phyloP scores from a whole-genome alignment of 2,329 filamentous ascomycete genomes.

The Ceratocystis albifundus region DNA sequence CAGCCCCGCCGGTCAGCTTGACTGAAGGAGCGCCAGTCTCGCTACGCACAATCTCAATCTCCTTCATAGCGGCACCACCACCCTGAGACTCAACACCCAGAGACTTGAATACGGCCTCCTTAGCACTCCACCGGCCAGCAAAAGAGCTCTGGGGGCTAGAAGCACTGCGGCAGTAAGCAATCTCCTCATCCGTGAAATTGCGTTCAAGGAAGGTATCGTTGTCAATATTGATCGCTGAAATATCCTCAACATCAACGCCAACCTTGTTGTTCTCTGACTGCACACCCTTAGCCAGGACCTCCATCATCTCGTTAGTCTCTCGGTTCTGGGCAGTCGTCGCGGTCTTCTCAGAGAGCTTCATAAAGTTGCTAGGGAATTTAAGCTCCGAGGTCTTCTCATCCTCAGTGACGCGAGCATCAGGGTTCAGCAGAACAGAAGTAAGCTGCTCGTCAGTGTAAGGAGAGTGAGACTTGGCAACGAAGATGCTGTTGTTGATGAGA shows the following conservation, averaged over 20 bases:
- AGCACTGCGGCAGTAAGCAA: conserved; percentile 72
- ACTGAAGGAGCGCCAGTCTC: conserved; percentile 75
- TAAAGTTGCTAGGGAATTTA: conserved; percentile 58
- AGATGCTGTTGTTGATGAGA: conserved; percentile 93
- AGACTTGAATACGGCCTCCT: conserved; percentile 98
- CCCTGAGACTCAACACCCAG: conserved; percentile 78
- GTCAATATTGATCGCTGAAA: conserved; percentile 76
- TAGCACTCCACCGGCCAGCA: conserved; percentile 90
- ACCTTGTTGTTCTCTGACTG: conserved; percentile 62
- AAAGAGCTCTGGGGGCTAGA: conserved; percentile 79
- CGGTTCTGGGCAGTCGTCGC: conserved; percentile 40
- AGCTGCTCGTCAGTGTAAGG: conserved; percentile 86
- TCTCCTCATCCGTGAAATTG: conserved; percentile 81
- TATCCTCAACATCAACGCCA: conserved; percentile 86
- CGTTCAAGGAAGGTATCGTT: conserved; percentile 91
- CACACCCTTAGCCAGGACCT: conserved; percentile 58
- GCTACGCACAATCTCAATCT: conserved; percentile 83
- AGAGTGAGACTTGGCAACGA: conserved; percentile 84
- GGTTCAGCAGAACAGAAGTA: conserved; percentile 82
- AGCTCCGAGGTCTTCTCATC: conserved; percentile 81
- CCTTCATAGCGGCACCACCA: conserved; percentile 77
- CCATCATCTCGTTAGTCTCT: conserved; percentile 63
- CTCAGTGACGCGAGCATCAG: conserved; percentile 68
- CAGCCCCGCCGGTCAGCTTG: conserved; percentile 75
- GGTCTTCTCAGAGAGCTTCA: conserved; percentile 51